phyloP scores from a whole-genome alignment of 2,329 filamentous ascomycete genomes.

The Aspergillus fischeri region DNA sequence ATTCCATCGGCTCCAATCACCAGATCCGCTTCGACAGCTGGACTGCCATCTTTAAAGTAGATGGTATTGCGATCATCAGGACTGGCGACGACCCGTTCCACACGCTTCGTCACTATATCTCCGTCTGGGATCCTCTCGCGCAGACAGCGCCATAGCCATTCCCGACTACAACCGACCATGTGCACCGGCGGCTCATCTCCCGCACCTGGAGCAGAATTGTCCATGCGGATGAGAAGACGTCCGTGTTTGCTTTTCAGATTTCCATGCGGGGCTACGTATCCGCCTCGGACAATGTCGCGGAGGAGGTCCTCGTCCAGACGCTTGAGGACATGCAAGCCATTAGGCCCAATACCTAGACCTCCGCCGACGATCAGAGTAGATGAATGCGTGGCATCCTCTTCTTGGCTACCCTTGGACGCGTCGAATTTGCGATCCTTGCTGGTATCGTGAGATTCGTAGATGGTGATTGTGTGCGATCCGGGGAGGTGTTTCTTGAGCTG shows the following conservation, averaged over 20 bases:
- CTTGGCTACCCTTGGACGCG: constrained; percentile 14
- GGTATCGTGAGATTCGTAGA: constrained; percentile 42
- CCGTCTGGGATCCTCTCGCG: constrained; percentile 32
- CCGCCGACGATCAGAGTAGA: constrained; percentile 36
- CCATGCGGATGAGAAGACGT: constrained; percentile 26
- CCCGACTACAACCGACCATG: constrained; percentile 35
- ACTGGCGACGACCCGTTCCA: constrained; percentile 25
- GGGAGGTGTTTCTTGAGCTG: constrained; percentile 39
- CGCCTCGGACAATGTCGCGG: constrained; percentile 28
- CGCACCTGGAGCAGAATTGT: constrained; percentile 6
- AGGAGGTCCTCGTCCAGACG: constrained; percentile 35
- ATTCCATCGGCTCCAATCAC: constrained; percentile 44
- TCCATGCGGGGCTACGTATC: constrained; percentile 31
- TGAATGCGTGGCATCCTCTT: constrained; percentile 24
- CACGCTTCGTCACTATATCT: constrained; percentile 31
- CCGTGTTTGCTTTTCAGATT: constrained; percentile 36
- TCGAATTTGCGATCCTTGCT: constrained; percentile 11
- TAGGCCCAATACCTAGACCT: constrained; percentile 36
- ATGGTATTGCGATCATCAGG: constrained; percentile 24
- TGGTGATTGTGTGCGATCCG: constrained; percentile 28
- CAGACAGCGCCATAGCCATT: constrained; percentile 37
- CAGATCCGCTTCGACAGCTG: constrained; percentile 35
- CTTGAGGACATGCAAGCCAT: constrained; percentile 37
- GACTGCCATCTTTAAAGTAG: constrained; percentile 32
- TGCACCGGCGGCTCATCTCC: constrained; percentile 18